Conservation (phyloP, 306 rosid species). For the Ziziphus jujuba region DNA sequence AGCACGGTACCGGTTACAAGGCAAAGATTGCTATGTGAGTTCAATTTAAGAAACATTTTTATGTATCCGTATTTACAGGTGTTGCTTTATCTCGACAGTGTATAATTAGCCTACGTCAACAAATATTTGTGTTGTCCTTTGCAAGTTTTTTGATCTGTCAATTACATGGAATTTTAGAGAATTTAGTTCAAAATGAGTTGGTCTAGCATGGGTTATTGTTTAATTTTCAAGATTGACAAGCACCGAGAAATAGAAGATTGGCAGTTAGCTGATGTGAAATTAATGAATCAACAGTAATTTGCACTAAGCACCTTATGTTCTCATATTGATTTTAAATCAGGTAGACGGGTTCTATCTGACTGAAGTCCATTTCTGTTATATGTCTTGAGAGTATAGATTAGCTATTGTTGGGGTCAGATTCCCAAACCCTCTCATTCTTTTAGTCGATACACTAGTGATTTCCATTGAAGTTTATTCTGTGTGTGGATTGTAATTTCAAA, state of each 20-base stretch:
- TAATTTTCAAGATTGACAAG: background rate
- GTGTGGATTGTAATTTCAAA: constrained; percentile 7
- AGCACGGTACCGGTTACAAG: constrained; percentile 64
- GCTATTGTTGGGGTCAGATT: constrained; percentile 5
- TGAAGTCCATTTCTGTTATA: background rate
- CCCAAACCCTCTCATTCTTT: background rate
- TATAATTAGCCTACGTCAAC: background rate
- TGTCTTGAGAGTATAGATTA: background rate
- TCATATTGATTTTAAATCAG: too few species aligned
- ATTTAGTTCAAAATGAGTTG: too few species aligned
- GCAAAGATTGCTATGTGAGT: constrained; percentile 98
- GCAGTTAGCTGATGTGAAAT: background rate
- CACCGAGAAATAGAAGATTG: background rate
- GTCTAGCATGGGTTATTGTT: too few species aligned
- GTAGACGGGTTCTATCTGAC: background rate
- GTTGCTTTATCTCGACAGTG: constrained; percentile 7
- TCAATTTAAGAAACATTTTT: background rate
- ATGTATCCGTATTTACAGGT: constrained; percentile 1
- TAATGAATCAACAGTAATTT: background rate
- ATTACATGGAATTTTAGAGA: background rate
- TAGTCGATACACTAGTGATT: background rate
- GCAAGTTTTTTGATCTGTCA: background rate
- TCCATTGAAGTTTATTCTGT: background rate
- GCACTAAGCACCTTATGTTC: background rate
- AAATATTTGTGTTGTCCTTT: background rate